Evolutionary conservation across 225 moss, liverwort and hornwort species (phyloP).

Genomic region (Bryoerythrophyllum caledonicum): DNA sequence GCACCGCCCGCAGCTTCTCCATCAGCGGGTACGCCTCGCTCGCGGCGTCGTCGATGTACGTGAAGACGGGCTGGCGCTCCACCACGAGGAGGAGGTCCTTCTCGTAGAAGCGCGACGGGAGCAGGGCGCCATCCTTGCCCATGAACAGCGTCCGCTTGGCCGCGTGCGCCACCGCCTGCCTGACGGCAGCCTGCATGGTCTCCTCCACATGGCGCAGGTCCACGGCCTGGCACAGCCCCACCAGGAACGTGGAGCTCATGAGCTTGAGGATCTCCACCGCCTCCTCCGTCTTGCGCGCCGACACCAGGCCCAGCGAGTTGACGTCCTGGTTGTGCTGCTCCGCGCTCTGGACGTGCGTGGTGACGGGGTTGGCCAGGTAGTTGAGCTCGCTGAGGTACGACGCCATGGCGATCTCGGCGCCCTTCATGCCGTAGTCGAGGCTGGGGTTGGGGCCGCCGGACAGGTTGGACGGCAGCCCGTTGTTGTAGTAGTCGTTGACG

Average conservation of each 20-base stretch:
- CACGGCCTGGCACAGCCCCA: too few relatives aligned
- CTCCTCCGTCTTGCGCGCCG: conserved; percentile 50
- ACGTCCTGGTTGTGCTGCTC: conserved; percentile 54
- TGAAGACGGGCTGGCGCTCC: too few relatives aligned
- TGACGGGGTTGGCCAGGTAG: conserved; percentile 33
- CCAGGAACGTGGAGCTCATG: conserved; percentile 27
- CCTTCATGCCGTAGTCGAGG: conserved; percentile 33
- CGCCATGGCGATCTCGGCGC: conserved; percentile 37
- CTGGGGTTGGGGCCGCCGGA: conserved; percentile 29
- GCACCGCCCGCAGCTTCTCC: too few relatives aligned
- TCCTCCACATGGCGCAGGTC: too few relatives aligned
- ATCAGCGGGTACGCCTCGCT: too few relatives aligned
- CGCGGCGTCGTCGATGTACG: too few relatives aligned
- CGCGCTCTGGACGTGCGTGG: conserved; percentile 39
- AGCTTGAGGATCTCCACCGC: conserved; percentile 35
- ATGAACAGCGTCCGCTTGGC: too few relatives aligned
- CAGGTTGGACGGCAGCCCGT: conserved; percentile 30
- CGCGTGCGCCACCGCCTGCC: too few relatives aligned
- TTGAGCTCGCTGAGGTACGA: conserved; percentile 34
- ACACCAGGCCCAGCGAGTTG: conserved; percentile 25
- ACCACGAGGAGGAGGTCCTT: too few relatives aligned
- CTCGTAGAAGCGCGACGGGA: too few relatives aligned
- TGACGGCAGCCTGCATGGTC: too few relatives aligned
- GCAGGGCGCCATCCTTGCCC: too few relatives aligned
- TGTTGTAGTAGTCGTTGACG: conserved; percentile 46